phyloP scores from a whole-genome alignment of 2,329 filamentous ascomycete species.

The Trichothecium sympodiale region DNA sequence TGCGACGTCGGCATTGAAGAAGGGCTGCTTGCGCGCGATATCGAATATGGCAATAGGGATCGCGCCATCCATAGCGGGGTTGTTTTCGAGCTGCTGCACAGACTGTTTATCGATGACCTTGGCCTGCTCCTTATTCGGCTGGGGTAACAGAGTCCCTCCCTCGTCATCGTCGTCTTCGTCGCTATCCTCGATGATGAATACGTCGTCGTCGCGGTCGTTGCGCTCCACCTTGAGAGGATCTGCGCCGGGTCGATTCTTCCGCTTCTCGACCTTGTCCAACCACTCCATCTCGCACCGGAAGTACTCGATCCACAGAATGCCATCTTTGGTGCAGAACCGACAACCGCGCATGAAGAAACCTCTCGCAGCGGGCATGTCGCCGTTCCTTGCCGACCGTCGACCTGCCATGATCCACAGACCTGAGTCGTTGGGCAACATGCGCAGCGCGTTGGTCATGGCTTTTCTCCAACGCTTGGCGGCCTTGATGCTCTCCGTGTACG shows the following conservation, averaged over 20 bases:
- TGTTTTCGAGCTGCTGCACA: slow-evolving; percentile 49
- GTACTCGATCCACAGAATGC: slow-evolving; percentile 78
- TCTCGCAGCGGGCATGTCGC: slow-evolving; percentile 78
- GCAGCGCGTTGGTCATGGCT: slow-evolving; percentile 57
- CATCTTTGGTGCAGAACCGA: slow-evolving; percentile 72
- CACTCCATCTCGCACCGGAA: slow-evolving; percentile 88
- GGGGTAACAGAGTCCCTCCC: slow-evolving; percentile 30
- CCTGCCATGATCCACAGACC: slow-evolving; percentile 83
- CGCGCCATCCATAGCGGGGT: slow-evolving; percentile 81
- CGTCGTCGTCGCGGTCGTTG: slow-evolving; percentile 34
- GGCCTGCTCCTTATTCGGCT: slow-evolving; percentile 27
- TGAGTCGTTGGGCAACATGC: slow-evolving; percentile 74
- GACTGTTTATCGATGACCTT: slow-evolving; percentile 36
- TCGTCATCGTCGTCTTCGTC: slow-evolving; percentile 32
- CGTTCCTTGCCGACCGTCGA: slow-evolving; percentile 63
- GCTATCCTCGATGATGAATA: slow-evolving; percentile 29
- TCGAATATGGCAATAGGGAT: slow-evolving; percentile 91
- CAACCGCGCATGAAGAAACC: slow-evolving; percentile 81
- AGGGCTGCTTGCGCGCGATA: slow-evolving; percentile 66
- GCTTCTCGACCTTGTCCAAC: slow-evolving; percentile 64
- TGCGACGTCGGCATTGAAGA: slow-evolving; percentile 54
- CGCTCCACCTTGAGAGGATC: slow-evolving; percentile 33
- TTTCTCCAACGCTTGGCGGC: slow-evolving; percentile 56
- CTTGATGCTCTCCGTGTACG: slow-evolving; percentile 61
- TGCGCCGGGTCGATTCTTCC: slow-evolving; percentile 41